Base-by-base conservation (phyloP, 306 rosid species). In the Gynostemma pentaphyllum region DNA sequence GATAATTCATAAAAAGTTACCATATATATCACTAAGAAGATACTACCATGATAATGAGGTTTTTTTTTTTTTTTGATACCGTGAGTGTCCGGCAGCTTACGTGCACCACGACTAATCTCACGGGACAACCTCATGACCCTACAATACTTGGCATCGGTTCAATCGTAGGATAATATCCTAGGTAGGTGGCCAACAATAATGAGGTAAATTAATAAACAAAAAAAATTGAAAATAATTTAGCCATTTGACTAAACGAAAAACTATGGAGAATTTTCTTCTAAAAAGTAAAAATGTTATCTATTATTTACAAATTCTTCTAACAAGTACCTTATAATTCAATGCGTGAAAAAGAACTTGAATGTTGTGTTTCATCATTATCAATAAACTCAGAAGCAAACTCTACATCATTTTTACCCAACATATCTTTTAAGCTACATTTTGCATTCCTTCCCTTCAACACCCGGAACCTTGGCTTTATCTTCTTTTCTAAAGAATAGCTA, bases 401-500 rank as follows among this genome's bases (percentile, higher is more conserved):
- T 64, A 88, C 95, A 26, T 91, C 85, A 27, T 82, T 87, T 84
- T 80, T 91, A 15, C 79, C 92, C 66, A 91, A 75, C 96, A 85
- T 91, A 41, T 83, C 96, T 72, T 81, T 79, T 71, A 91, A 80
- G 68, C 88, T 82, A 65, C 81, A 85, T 60, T 85, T 71, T 9
- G 86, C 70, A 71, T 86, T 81, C 69, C 81, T 82, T 64, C 71
- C 79, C 70, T 77, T 85, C 14, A 88, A 77, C 62, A 76, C 81
- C 82, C 82, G 68, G 68, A 66, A 86, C 73, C 98, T 88, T 44
- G 98, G 95, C 64, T 84, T 84, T 74, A 91, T 91, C 88, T 73
- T 88, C 80, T 83, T 84, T 74, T 85, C 92, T 72, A 85, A 73
- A n/a, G 96, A 91, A 80, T 88, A 83, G 83, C 98, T 91, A 67